A percentile compares a stretch with the other conserved stretches of the same genome.
phyloP scores from a whole-genome alignment of 352 stramenopile species.

The Phytophthora cryptogea region DNA sequence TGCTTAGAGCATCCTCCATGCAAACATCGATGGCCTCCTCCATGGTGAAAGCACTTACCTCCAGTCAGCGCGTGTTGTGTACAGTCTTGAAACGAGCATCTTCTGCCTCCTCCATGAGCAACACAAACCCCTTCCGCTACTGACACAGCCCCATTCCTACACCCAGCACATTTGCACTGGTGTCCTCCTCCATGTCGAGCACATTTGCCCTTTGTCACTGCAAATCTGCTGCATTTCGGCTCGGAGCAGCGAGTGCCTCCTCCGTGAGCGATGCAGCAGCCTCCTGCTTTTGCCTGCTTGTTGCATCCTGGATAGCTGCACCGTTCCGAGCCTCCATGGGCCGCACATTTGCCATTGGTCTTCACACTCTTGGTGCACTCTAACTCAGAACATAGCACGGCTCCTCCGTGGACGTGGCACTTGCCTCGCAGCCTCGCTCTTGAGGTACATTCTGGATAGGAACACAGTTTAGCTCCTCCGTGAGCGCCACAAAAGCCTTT shows the following conservation, averaged over 20 bases:
- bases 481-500: constrained; percentile 1
- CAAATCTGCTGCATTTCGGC: constrained; percentile 10
- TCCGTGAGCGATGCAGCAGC: constrained; percentile 19
- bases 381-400: background rate
- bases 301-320: constrained; percentile 14
- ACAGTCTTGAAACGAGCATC: background rate
- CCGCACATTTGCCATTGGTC: background rate
- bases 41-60: background rate
- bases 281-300: constrained; percentile 11
- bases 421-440: constrained; percentile 1
- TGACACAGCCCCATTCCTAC: background rate
- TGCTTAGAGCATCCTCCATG: constrained; percentile 13
- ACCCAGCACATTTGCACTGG: background rate
- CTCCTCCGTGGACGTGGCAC: constrained; percentile 1
- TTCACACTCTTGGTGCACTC: background rate
- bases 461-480: background rate
- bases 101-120: background rate
- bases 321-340: background rate
- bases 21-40: constrained; percentile 3
- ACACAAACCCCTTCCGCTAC: background rate
- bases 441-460: background rate
- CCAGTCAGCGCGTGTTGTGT: background rate
- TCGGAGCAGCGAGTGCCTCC: constrained; percentile 13
- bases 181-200: constrained; percentile 7
- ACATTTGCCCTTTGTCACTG: constrained; percentile 11